Conservation (phyloP, 2,329 filamentous ascomycete genomes). For the Talaromyces albobiverticillius region DNA sequence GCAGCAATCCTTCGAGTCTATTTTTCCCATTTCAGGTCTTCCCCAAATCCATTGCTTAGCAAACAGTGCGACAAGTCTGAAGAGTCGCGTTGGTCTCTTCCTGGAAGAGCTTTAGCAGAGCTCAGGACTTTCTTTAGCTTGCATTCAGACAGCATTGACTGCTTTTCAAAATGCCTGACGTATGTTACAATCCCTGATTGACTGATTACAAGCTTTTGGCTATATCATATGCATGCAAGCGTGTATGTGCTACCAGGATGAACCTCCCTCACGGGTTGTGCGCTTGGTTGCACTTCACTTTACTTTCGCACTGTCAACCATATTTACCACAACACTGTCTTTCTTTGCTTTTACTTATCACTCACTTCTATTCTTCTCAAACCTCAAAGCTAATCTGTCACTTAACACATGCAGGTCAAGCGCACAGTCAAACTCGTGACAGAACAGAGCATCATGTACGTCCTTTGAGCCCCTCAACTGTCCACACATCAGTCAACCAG, state of each 20-base stretch:
- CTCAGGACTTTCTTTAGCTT: background rate
- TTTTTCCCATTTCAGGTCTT: background rate
- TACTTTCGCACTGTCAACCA: background rate
- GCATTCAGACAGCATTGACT: background rate
- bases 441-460: conserved; percentile 84
- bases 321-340: background rate
- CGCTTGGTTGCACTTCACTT: background rate
- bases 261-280: background rate
- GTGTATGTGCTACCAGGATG: background rate
- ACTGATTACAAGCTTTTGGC: background rate
- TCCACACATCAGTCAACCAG: background rate
- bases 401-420: conserved; percentile 57
- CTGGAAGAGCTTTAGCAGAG: background rate
- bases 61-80: background rate
- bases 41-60: background rate
- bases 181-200: conserved; percentile 24
- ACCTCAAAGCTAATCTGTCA: background rate
- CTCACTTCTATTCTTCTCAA: background rate
- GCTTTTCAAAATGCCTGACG: conserved; percentile 43
- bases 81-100: background rate
- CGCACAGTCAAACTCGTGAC: conserved; percentile 90
- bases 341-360: too few relatives aligned
- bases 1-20: background rate
- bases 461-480: conserved; percentile 25
- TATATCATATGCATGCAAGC: background rate